Conservation (phyloP, 352 stramenopile genomes). For the Pythium phragmitis region DNA sequence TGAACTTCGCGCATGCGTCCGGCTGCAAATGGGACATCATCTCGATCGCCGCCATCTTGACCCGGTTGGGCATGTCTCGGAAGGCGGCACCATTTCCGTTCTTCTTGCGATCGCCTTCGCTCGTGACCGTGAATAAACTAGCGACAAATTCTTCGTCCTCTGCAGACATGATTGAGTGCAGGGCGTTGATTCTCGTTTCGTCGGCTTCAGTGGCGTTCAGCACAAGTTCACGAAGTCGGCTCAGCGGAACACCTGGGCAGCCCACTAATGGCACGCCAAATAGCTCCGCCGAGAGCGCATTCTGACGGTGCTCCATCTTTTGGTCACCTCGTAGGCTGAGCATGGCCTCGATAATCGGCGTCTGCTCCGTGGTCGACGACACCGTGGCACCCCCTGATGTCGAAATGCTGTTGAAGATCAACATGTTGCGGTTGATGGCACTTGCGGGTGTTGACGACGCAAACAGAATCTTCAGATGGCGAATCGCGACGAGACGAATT, state of each 20-base stretch:
- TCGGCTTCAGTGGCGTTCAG: conserved; percentile 55
- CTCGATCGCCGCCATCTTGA: conserved; percentile 71
- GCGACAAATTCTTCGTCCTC: conserved; percentile 73
- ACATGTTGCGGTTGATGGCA: conserved; percentile 71
- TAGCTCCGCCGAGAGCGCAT: conserved; percentile 32
- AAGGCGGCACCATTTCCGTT: conserved; percentile 54
- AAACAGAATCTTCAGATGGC: conserved; percentile 37
- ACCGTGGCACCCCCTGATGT: conserved; percentile 62
- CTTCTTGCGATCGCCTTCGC: conserved; percentile 68
- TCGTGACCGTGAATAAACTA: conserved; percentile 52
- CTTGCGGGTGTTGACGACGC: conserved; percentile 36
- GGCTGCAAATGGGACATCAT: conserved; percentile 64
- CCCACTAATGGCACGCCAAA: conserved; percentile 56
- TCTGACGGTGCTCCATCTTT: conserved; percentile 26
- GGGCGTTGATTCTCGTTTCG: conserved; percentile 61
- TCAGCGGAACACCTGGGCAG: conserved; percentile 55
- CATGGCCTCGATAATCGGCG: conserved; percentile 78
- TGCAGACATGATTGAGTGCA: conserved; percentile 63
- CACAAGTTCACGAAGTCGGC: conserved; percentile 63
- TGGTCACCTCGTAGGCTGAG: conserved; percentile 62
- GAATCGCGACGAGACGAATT: conserved; percentile 33
- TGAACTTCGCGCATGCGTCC: conserved; percentile 59
- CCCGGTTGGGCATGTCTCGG: conserved; percentile 65
- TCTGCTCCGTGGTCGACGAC: conserved; percentile 76
- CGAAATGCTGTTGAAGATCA: conserved; percentile 80